Conservation (phyloP, 306 rosid species). For the Lathyrus sativus region DNA sequence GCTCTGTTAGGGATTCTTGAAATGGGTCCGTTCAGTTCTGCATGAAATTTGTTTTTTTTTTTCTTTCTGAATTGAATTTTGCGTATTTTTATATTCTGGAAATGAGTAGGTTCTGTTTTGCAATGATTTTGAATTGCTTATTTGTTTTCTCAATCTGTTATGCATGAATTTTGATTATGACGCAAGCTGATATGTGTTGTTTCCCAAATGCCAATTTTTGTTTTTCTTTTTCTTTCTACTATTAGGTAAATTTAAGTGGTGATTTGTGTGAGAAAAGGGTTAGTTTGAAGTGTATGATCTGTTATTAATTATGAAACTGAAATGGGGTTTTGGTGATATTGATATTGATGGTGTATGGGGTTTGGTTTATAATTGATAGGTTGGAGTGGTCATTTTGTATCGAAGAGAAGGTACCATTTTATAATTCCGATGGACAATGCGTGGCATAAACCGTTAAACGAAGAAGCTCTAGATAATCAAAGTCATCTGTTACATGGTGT, state of each 20-base stretch:
- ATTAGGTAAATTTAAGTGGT: no score
- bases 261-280: conserved; percentile 22
- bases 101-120: no score
- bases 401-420: conserved; percentile 78
- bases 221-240: no score
- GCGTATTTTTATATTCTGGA: neutral
- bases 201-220: no score
- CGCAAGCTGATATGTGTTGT: no score
- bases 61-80: conserved; percentile 16
- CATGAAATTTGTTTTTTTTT: neutral
- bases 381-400: conserved; percentile 85
- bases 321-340: conserved; percentile 5
- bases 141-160: conserved; percentile 8
- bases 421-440: conserved; percentile 65
- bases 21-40: conserved; percentile 14
- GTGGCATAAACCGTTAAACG: conserved; percentile 76
- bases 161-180: neutral
- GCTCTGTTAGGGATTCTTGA: neutral
- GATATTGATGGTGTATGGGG: conserved; percentile 1
- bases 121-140: no score
- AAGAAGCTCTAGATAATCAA: conserved; percentile 52
- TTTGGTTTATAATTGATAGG: conserved; percentile 50
- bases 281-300: neutral
- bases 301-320: conserved; percentile 1
- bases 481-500: conserved; percentile 79